Evolutionary conservation across 192 early-diverging fungal genomes (phyloP), one percentile per base, ranked within the genome.

Genomic region (Coemansia nantahalensis): DNA sequence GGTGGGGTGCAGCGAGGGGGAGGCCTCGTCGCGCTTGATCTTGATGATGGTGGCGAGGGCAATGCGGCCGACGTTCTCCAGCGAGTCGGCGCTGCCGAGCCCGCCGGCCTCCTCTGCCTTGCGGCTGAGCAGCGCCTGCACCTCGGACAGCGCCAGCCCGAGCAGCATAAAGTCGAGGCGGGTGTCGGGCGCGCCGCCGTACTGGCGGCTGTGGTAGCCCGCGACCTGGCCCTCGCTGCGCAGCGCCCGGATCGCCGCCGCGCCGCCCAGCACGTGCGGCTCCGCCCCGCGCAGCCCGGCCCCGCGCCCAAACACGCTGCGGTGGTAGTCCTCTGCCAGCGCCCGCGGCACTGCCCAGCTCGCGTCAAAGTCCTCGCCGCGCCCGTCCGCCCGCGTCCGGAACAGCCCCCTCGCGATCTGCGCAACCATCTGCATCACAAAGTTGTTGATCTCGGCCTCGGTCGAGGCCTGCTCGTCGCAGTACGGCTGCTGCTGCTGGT

Each of bases 11-110:
- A 39, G 26, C 26, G 26, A 28, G 26, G 26, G 7, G 26, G 4
- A 28, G 26, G 39, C 56, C 56, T 66, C 59, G 31, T 66, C 63
- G 17, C 53, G 47, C 44, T 65, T 74, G 43, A 74, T 74, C 59
- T 66, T 62, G 54, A 65, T 58, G 13, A 74, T 35, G 11, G 70
- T 66, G 11, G 70, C 70, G 46, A 74, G 17, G 1, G 70, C 63
- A 16, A 74, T 62, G 2, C 40, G 56, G 9, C 62, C 70, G 2
- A 74, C 39, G 23, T 51, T 54, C 45, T 62, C 58, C 28, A 74
- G 44, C 1, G 40, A 62, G n/a, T 74, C 64, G 13, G 59, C 59
- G 11, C 40, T 39, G 12, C 35, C 41, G 19, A 74, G 32, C 39
- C 10, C 39, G 5, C 41, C 42, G 12, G 37, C 28, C 7, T 60